phyloP scores from a whole-genome alignment of 305 asterid genomes.

The Euphrasia arctica region DNA sequence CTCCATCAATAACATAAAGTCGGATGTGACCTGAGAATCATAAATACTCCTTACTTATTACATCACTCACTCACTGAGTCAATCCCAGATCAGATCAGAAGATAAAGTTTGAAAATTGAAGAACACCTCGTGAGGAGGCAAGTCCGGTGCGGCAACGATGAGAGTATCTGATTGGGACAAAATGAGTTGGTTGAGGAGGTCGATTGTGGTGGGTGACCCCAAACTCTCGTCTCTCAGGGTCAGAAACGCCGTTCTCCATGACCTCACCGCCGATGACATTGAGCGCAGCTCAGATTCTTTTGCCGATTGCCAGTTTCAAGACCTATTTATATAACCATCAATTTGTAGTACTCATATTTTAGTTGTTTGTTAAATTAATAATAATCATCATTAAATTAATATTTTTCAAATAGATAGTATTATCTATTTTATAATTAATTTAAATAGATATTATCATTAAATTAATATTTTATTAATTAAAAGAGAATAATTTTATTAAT shows the following conservation, averaged over 20 bases:
- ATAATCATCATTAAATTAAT: too few species aligned
- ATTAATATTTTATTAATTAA: too few species aligned
- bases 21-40: conserved; percentile 53
- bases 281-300: conserved; percentile 6
- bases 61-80: too few species aligned
- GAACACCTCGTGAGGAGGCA: conserved; percentile 71
- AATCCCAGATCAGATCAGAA: not conserved
- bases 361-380: too few species aligned
- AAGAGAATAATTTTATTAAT: too few species aligned
- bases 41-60: not conserved
- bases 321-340: too few species aligned
- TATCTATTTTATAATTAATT: too few species aligned
- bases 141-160: conserved; percentile 47
- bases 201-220: conserved; percentile 42
- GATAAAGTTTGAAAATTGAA: not conserved
- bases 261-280: conserved; percentile 43
- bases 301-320: not conserved
- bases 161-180: conserved; percentile 55
- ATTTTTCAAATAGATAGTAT: too few species aligned
- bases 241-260: conserved; percentile 81
- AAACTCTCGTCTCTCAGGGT: conserved; percentile 68
- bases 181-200: conserved; percentile 49
- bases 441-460: too few species aligned
- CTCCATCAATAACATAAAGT: conserved; percentile 63
- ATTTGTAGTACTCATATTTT: too few species aligned